Base-by-base conservation (phyloP, 306 rosid species). In the Pachyrhizus erosus region DNA sequence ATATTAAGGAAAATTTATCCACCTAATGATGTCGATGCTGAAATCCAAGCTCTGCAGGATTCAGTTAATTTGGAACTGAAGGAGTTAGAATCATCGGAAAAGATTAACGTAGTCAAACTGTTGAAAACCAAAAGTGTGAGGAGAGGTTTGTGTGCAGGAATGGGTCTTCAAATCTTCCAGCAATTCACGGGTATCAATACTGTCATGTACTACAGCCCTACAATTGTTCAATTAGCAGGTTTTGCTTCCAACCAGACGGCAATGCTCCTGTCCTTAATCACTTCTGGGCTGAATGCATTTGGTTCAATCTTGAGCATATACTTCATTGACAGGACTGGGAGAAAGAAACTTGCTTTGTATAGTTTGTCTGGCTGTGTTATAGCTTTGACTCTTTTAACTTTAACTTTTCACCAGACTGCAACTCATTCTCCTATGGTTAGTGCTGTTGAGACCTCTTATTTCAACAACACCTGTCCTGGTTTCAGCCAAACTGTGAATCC, bases 131-230 rank as follows among this genome's bases (percentile, higher is more conserved):
- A 55, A 34, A 34, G 88, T 20, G 89, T 89, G 21, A 90, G 94
- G 68, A 86, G 90, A 70, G 96, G 86, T 7, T 74, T 91, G 31
- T 27, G 58, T 74, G 91, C 90, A 3, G 96, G 93, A 7, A 78
- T 91, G 72, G 95, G 95, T 1, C 95, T 91, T 11, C 88, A 69
- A 78, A 51, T 91, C 20, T 89, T 87, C 86, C 95, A 91, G 49
- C 93, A 91, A 14, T 91, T 86, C 74, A 84, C 84, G 26, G 95
- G 93, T 1, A 91, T 91, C 70, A 91, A 91, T 48, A 89, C 90
- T 3, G 92, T 91, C 0, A 88, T 89, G 93, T 87, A 91, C 77
- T 91, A 89, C 76, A 91, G 96, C 69, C 96, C 93, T 31, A 84
- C 93, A 9, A 89, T 91, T 14, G 72, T 88, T 57, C 93, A 91